Evolutionary conservation across 108 stramenopile species (phyloP).

Genomic region (Poteriospumella lacustris): DNA sequence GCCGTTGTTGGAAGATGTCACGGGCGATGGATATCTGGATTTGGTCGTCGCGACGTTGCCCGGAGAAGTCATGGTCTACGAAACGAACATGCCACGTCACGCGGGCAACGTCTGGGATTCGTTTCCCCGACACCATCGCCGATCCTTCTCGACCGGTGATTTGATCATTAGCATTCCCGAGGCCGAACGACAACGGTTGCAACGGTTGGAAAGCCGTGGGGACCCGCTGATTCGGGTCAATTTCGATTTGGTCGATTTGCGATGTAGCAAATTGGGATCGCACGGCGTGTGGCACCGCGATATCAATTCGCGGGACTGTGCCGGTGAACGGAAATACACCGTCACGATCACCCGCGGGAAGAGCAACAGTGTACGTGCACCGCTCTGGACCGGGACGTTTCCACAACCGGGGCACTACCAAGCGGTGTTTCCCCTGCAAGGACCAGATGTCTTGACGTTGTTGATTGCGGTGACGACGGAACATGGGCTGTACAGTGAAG

Average conservation of each 20-base stretch:
- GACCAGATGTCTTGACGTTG: background rate
- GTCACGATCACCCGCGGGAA: slow-evolving; percentile 2
- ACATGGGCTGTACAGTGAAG: slow-evolving; percentile 4
- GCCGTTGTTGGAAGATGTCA: slow-evolving; percentile 11
- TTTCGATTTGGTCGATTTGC: background rate
- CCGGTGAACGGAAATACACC: background rate
- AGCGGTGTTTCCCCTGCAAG: background rate
- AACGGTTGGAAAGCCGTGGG: background rate
- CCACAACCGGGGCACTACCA: background rate
- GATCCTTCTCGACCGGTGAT: background rate
- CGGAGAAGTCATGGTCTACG: background rate
- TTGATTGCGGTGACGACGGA: background rate
- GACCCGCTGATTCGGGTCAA: background rate
- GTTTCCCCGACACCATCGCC: background rate
- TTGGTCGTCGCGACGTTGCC: background rate
- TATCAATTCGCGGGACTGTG: too few relatives aligned
- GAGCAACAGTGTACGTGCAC: background rate
- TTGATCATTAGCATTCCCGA: background rate
- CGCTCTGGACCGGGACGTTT: background rate
- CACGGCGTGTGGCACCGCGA: too few relatives aligned
- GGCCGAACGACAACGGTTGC: background rate
- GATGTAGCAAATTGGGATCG: background rate
- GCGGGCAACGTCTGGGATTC: slow-evolving; percentile 3
- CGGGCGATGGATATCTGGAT: slow-evolving; percentile 17
- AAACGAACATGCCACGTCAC: background rate